Evolutionary conservation across 768 basidiomycete species (phyloP), one percentile per base, ranked within the genome.

Genomic region (Scleroderma citrinum): DNA sequence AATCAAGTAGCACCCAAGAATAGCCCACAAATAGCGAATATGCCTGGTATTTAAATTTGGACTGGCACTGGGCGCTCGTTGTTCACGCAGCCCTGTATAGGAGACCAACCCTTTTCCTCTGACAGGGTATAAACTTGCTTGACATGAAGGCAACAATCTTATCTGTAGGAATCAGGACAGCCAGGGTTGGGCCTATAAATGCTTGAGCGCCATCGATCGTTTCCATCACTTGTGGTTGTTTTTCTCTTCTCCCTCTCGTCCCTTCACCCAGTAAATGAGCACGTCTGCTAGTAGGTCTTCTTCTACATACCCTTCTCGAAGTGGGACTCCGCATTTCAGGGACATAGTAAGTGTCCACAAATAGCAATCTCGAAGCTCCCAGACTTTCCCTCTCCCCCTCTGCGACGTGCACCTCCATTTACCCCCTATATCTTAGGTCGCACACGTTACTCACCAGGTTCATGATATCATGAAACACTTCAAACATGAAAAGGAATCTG

Each of bases 401-500:
- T 38, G 13, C 13, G 40, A 62, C n/a, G n/a, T 69, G 60, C 68
- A 57, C 31, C 46, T 69, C 23, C 66, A 63, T 49, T 51, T 69
- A 30, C 63, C 66, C 35, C 56, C 43, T 35, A 23, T 62, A 13
- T 2, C 52, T 43, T 57, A 65, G 49, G 63, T 76, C 59, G 54
- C 56, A 16, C 44, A 43, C 19, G 56, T 79, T 37, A 69, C 54
- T 12, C 56, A 76, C 24, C 81, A 89, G 85, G 80, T 87, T 26
- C 74, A 75, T 52, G 81, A 85, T 61, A 81, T 74, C 34, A 77
- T 87, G 65, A 82, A 76, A 56, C 77, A 79, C 49, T 76, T 77
- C 68, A 83, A 74, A 57, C 78, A 85, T 47, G 92, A 93, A 63
- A 79, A 83, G 53, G 86, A 92, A 46, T 92, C 91, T 1, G 89